phyloP scores from a whole-genome alignment of 73 alveolate genomes.

The Paramecium bursaria region DNA sequence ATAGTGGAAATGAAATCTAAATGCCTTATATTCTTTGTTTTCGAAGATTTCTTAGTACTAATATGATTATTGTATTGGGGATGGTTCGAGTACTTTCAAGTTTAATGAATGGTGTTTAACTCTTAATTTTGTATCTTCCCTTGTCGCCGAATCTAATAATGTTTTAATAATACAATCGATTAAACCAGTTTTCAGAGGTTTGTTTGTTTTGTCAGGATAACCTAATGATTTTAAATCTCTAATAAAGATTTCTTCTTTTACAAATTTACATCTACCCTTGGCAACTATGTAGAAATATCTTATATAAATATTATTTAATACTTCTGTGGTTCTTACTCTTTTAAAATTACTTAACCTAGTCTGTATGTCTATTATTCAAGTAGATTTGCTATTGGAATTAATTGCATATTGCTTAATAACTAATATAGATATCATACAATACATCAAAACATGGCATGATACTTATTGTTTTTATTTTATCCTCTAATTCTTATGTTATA shows the following conservation, averaged over 20 bases:
- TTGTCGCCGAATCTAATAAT: constrained; percentile 10
- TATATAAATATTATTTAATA: too few species aligned
- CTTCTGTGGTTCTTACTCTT: constrained; percentile 51
- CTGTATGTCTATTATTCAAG: constrained; percentile 63
- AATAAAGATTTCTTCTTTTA: constrained; percentile 66
- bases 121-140: constrained; percentile 48
- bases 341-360: constrained; percentile 58
- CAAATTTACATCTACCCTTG: constrained; percentile 65
- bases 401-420: constrained; percentile 54
- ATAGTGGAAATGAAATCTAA: constrained; percentile 39
- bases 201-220: constrained; percentile 13
- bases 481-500: constrained; percentile 66
- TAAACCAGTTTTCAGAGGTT: constrained; percentile 48
- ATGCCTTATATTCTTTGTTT: constrained; percentile 55
- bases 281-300: constrained; percentile 63
- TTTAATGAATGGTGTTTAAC: constrained; percentile 24
- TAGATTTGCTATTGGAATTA: constrained; percentile 67
- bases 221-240: constrained; percentile 51
- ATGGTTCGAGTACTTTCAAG: constrained; percentile 7
- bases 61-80: constrained; percentile 23
- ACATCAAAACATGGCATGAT: constrained; percentile 69
- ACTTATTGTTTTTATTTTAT: constrained; percentile 44
- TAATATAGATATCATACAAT: background rate
- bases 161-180: constrained; percentile 20
- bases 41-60: constrained; percentile 34